These are phyloP conservation scores for Grosmannia penicillata DNA, from an alignment of 2,329 filamentous ascomycete genomes.

Conservation along the genomic window DNA sequence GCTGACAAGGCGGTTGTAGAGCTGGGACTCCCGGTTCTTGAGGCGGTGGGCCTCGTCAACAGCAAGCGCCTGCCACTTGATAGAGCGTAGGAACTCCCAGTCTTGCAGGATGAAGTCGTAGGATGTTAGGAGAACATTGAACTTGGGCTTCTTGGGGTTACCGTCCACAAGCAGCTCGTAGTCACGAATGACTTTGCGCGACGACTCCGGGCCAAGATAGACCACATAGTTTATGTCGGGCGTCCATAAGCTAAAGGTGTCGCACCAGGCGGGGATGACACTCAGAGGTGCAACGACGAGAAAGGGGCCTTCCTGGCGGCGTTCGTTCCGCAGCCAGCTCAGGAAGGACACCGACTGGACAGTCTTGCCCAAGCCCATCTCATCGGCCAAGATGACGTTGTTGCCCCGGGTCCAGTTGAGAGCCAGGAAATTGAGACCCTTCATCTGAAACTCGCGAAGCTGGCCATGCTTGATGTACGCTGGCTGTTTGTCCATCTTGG, in stretches of 20 bases:
- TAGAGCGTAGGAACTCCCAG: conserved; percentile 65
- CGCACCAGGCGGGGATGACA: conserved; percentile 94
- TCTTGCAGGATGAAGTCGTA: conserved; percentile 94
- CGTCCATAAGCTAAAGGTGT: conserved; percentile 93
- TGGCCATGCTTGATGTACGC: conserved; percentile 72
- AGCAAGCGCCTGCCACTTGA: conserved; percentile 96
- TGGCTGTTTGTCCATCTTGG: conserved; percentile 65
- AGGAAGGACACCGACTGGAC: conserved; percentile 95
- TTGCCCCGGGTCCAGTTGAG: conserved; percentile 91
- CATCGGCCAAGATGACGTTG: conserved; percentile 94
- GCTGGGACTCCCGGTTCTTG: conserved; percentile 89
- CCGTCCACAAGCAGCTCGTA: conserved; percentile 79
- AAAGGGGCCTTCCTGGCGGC: conserved; percentile 84
- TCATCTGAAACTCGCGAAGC: conserved; percentile 84
- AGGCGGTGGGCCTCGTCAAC: conserved; percentile 94
- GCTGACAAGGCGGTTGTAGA: conserved; percentile 72
- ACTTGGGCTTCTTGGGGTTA: conserved; percentile 80
- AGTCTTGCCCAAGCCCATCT: conserved; percentile 97
- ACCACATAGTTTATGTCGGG: conserved; percentile 95
- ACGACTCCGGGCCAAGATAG: conserved; percentile 79
- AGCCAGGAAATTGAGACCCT: conserved; percentile 85
- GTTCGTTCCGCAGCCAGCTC: conserved; percentile 87
- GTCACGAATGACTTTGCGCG: conserved; percentile 76
- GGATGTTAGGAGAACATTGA: conserved; percentile 93
- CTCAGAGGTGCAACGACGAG: conserved; percentile 94